Evolutionary conservation across 768 basidiomycete species (phyloP).

Genomic region (Mycena kentingensis): DNA sequence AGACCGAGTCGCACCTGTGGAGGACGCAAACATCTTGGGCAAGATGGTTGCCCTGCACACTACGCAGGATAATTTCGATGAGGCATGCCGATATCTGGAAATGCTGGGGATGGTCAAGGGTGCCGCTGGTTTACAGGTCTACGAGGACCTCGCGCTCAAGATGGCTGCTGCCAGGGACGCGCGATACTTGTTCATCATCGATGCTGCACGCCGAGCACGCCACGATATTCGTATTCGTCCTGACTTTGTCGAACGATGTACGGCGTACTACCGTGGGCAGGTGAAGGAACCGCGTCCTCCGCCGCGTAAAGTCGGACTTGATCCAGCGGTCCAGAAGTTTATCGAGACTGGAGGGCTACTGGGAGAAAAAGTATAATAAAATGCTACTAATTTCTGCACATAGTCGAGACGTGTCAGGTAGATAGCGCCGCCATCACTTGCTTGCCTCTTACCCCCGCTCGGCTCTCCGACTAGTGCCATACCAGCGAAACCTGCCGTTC

Average conservation of each 20-base stretch:
- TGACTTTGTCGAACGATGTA: slow-evolving; percentile 11
- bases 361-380: background rate
- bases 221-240: slow-evolving; percentile 47
- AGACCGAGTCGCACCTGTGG: slow-evolving; percentile 54
- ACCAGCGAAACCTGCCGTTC: too few relatives aligned
- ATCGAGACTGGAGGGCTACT: slow-evolving; percentile 38
- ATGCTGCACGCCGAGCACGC: slow-evolving; percentile 74
- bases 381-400: too few relatives aligned
- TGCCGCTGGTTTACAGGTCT: slow-evolving; percentile 55
- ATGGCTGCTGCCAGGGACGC: slow-evolving; percentile 59
- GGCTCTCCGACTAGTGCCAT: too few relatives aligned
- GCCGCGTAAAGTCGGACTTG: slow-evolving; percentile 18
- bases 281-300: background rate
- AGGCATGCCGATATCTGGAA: slow-evolving; percentile 87
- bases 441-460: too few relatives aligned
- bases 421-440: too few relatives aligned
- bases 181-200: slow-evolving; percentile 62
- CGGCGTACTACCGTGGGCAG: background rate
- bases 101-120: slow-evolving; percentile 74
- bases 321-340: slow-evolving; percentile 32
- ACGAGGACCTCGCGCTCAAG: slow-evolving; percentile 59
- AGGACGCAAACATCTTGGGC: slow-evolving; percentile 65
- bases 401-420: too few relatives aligned
- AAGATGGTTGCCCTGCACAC: slow-evolving; percentile 70
- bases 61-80: slow-evolving; percentile 73